phyloP scores from a whole-genome alignment of 2,329 filamentous ascomycete species.

The Ilyonectria mors-panacis region DNA sequence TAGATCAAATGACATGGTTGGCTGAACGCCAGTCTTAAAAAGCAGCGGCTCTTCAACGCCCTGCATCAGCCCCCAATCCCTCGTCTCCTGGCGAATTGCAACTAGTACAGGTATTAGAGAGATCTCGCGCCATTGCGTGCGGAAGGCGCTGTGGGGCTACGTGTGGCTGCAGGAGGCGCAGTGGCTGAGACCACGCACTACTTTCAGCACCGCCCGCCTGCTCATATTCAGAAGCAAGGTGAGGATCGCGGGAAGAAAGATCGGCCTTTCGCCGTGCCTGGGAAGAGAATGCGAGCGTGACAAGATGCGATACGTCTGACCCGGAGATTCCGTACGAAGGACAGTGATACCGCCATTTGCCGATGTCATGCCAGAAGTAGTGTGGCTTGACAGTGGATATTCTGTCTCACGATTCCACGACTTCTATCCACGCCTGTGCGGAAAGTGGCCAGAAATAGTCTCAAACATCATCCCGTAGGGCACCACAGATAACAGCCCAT shows the following conservation, averaged over 20 bases:
- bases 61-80: background rate
- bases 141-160: background rate
- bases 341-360: background rate
- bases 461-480: background rate
- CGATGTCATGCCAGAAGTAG: background rate
- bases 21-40: background rate
- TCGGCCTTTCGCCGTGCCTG: background rate
- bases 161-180: constrained; percentile 17
- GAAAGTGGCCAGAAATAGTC: background rate
- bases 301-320: background rate
- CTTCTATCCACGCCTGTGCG: background rate
- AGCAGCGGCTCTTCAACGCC: background rate
- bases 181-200: constrained; percentile 20
- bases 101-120: background rate
- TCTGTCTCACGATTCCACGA: background rate
- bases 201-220: constrained; percentile 17
- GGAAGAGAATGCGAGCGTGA: background rate
- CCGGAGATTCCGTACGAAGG: constrained; percentile 7
- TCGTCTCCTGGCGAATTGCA: background rate
- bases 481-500: background rate
- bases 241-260: background rate
- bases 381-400: constrained; percentile 14
- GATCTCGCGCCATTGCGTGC: background rate
- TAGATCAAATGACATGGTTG: background rate
- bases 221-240: background rate